phyloP scores from a whole-genome alignment of 1,139 yeast genomes.

The Taphrina sp. region DNA sequence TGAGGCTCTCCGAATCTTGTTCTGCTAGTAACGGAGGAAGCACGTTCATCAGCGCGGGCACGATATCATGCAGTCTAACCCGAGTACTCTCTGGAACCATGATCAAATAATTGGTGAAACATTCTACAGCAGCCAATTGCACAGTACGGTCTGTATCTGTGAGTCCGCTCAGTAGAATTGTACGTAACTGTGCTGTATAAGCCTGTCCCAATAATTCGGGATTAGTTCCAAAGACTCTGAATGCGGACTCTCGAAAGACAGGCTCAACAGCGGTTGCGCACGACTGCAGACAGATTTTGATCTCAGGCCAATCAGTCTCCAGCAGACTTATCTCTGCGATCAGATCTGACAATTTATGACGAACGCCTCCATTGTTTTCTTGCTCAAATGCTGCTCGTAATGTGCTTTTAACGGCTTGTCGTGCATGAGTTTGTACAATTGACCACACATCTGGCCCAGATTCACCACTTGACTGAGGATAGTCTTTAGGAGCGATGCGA shows the following conservation, averaged over 20 bases:
- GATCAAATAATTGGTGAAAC: constrained; percentile 86
- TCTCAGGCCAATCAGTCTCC: constrained; percentile 39
- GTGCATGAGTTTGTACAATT: constrained; percentile 58
- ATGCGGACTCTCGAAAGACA: constrained; percentile 85
- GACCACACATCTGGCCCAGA: constrained; percentile 53
- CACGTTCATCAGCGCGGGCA: constrained; percentile 81
- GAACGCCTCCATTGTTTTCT: constrained; percentile 65
- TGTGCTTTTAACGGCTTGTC: constrained; percentile 60
- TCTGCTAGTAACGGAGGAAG: constrained; percentile 77
- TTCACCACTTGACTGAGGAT: constrained; percentile 62
- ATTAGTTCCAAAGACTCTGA: constrained; percentile 79
- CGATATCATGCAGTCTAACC: constrained; percentile 69
- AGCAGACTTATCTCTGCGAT: constrained; percentile 76
- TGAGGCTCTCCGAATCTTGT: constrained; percentile 76
- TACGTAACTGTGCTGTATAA: constrained; percentile 58
- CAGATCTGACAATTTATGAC: constrained; percentile 92
- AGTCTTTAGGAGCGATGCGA: constrained; percentile 71
- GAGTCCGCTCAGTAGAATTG: constrained; percentile 75
- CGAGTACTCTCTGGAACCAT: constrained; percentile 74
- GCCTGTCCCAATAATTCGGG: constrained; percentile 71
- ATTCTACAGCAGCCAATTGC: constrained; percentile 85
- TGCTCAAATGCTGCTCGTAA: constrained; percentile 71
- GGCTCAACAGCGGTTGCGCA: constrained; percentile 52
- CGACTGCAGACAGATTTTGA: constrained; percentile 35
- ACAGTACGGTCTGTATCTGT: constrained; percentile 76